Percentiles rank a stretch among this genome's conserved stretches.
phyloP scores from a whole-genome alignment of 805 yeast genomes.

The Wickerhamiella siamensis region DNA sequence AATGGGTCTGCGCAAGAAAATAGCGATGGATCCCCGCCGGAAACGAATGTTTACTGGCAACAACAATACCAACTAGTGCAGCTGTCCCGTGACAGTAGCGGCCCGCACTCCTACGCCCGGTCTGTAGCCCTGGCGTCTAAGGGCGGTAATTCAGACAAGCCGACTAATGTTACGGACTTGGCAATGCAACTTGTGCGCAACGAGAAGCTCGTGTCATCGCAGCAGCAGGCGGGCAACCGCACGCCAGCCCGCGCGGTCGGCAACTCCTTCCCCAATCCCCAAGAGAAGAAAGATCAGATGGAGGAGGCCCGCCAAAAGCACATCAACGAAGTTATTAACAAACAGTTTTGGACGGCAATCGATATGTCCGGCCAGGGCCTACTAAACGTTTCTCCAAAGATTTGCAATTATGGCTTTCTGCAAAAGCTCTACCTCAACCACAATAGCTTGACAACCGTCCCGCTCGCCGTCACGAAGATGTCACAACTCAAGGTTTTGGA shows the following conservation, averaged over 20 bases:
- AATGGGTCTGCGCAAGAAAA: neutral
- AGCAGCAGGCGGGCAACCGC: slow-evolving; percentile 25
- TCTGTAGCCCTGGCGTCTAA: slow-evolving; percentile 51
- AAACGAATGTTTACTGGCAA: slow-evolving; percentile 40
- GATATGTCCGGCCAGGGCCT: slow-evolving; percentile 87
- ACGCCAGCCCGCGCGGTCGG: slow-evolving; percentile 19
- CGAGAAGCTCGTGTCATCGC: slow-evolving; percentile 20
- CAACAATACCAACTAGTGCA: slow-evolving; percentile 65
- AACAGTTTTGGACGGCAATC: slow-evolving; percentile 86
- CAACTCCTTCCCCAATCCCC: slow-evolving; percentile 18
- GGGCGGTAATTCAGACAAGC: slow-evolving; percentile 16
- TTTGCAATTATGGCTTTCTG: slow-evolving; percentile 70
- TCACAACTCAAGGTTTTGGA: slow-evolving; percentile 70
- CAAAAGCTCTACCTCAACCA: slow-evolving; percentile 80
- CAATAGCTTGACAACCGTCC: slow-evolving; percentile 57
- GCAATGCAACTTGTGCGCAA: slow-evolving; percentile 27
- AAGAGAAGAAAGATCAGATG: slow-evolving; percentile 24
- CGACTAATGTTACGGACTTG: slow-evolving; percentile 26
- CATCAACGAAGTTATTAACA: slow-evolving; percentile 29
- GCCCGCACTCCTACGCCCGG: slow-evolving; percentile 73
- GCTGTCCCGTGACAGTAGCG: slow-evolving; percentile 48
- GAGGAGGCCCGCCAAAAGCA: slow-evolving; percentile 29
- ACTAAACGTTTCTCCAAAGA: slow-evolving; percentile 48
- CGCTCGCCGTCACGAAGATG: slow-evolving; percentile 52
- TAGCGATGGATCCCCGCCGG: slow-evolving; percentile 9